Evolutionary conservation across 1,284 basidiomycete genomes (phyloP).

Genomic region (Volvariella surrecta): DNA sequence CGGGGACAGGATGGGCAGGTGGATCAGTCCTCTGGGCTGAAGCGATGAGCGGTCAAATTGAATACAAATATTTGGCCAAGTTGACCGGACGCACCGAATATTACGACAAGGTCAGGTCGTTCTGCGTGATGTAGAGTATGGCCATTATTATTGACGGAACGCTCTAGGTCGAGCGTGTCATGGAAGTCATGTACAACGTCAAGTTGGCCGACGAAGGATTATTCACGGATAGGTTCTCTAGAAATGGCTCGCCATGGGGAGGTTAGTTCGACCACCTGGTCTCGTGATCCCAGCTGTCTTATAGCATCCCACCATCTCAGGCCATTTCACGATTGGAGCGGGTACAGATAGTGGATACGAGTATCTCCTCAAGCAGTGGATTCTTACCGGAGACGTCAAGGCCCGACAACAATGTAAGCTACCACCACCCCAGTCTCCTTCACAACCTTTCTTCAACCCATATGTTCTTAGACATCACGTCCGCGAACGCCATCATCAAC

Average conservation of each 20-base stretch:
- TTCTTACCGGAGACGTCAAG: slow-evolving; percentile 50
- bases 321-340: slow-evolving; percentile 45
- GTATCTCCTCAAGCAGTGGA: slow-evolving; percentile 67
- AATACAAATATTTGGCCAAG: slow-evolving; percentile 58
- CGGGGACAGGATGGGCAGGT: slow-evolving; percentile 14
- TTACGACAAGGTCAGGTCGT: slow-evolving; percentile 43
- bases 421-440: slow-evolving; percentile 13
- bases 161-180: slow-evolving; percentile 34
- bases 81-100: slow-evolving; percentile 45
- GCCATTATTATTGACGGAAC: no score
- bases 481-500: slow-evolving; percentile 50
- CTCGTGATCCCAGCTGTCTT: no score
- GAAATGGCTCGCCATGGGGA: slow-evolving; percentile 26
- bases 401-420: slow-evolving; percentile 50
- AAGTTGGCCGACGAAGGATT: slow-evolving; percentile 27
- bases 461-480: slow-evolving; percentile 44
- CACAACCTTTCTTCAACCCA: slow-evolving; percentile 3
- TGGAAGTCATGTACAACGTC: slow-evolving; percentile 35
- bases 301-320: no score
- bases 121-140: no score
- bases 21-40: slow-evolving; percentile 32
- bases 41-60: slow-evolving; percentile 44
- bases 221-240: slow-evolving; percentile 33
- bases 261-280: no score
- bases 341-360: slow-evolving; percentile 63